Percentiles rank a stretch among this genome's conserved stretches.
Evolutionary conservation across 2,329 filamentous ascomycete species (phyloP).

Genomic region (Fusarium austroafricanum): DNA sequence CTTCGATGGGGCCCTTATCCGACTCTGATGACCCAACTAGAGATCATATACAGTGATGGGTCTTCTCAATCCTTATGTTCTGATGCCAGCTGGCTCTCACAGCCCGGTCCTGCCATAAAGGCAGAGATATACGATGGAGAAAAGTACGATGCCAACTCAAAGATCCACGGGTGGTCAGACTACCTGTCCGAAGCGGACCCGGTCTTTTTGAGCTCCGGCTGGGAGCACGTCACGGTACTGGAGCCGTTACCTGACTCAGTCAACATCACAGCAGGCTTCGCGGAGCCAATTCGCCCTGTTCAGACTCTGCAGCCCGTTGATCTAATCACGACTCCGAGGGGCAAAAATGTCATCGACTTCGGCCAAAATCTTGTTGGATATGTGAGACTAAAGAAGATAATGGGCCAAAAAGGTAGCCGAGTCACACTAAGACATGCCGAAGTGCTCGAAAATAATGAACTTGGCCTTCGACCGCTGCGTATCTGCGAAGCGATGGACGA

Average conservation of each 20-base stretch:
- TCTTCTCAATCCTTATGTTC: no score
- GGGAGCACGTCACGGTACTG: no score
- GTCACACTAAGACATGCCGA: slow-evolving; percentile 10
- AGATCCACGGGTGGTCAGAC: slow-evolving; percentile 37
- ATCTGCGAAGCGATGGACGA: neutral
- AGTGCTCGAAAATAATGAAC: slow-evolving; percentile 15
- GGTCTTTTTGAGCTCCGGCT: no score
- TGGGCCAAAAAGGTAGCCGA: neutral
- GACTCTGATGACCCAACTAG: no score
- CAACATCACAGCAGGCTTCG: slow-evolving; percentile 30
- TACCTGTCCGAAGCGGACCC: no score
- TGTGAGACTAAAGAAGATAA: neutral
- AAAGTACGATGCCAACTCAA: slow-evolving; percentile 59
- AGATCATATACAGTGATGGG: no score
- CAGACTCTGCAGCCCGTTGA: no score
- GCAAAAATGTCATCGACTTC: slow-evolving; percentile 13
- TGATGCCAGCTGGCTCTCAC: no score
- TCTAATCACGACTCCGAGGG: slow-evolving; percentile 48
- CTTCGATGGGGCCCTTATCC: no score
- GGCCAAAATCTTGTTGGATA: slow-evolving; percentile 18
- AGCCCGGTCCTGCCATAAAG: neutral
- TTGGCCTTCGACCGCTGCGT: slow-evolving; percentile 5
- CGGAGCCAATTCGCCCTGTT: no score
- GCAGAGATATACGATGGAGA: slow-evolving; percentile 66
- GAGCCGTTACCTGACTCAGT: slow-evolving; percentile 38